These are phyloP conservation scores for Tylopilus plumbeoviolaceoides DNA, from an alignment of 768 basidiomycete species.

Conservation along the genomic window DNA sequence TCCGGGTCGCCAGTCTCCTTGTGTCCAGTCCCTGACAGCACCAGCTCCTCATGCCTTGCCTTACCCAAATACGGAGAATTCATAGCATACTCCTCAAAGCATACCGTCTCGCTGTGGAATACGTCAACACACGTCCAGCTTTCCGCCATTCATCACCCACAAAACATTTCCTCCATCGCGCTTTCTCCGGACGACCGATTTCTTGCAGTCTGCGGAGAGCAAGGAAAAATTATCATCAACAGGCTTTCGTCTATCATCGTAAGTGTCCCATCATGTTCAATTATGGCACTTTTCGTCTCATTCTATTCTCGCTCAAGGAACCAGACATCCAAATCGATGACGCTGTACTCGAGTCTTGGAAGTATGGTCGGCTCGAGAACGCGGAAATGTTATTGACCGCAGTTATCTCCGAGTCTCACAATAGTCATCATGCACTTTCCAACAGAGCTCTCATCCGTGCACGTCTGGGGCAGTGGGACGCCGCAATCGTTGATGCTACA, in stretches of 20 bases:
- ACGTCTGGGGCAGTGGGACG: background rate
- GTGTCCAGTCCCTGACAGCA: background rate
- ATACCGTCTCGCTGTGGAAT: background rate
- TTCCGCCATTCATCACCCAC: background rate
- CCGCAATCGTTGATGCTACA: constrained; percentile 1
- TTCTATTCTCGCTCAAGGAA: background rate
- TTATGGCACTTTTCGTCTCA: background rate
- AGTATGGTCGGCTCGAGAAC: background rate
- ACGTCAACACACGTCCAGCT: background rate
- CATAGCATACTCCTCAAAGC: background rate
- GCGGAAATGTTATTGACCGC: background rate
- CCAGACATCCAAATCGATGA: background rate
- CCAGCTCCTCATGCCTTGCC: background rate
- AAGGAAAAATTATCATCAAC: background rate
- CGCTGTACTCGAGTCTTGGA: background rate
- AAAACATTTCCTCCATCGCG: background rate
- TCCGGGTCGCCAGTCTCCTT: background rate
- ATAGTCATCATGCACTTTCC: background rate
- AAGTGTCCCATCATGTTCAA: background rate
- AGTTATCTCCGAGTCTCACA: background rate
- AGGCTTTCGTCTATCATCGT: background rate
- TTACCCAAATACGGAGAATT: background rate
- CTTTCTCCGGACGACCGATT: background rate
- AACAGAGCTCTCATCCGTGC: background rate
- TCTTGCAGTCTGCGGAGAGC: background rate